Evolutionary conservation across 1,139 yeast species (phyloP), one percentile per base, ranked within the genome.

Genomic region (Zygoascus hellenicus): DNA sequence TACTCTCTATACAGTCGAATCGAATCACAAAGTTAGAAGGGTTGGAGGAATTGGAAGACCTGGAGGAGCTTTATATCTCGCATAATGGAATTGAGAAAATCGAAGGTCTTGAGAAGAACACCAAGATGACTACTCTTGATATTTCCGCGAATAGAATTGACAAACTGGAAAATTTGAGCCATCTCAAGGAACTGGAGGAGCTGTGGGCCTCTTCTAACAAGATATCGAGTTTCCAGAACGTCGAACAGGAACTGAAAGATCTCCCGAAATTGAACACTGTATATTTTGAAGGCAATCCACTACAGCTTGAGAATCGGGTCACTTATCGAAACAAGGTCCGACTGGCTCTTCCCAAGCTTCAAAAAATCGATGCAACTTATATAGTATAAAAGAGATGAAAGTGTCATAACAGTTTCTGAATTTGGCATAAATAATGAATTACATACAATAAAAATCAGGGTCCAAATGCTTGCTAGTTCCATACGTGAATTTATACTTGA

Each of bases 241-340:
- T 94, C 40, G 81, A 79, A 41, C 65, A 74, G 36, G 81, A 87
- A 61, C 72, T 92, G 50, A 80, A 82, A 13, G 70, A 70, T 37
- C 70, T 88, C 48, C 77, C 80, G 1, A 73, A 76, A 5, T 71
- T 94, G 48, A 95, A 89, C 49, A 88, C 96, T 0, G 96, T 94
- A 5, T 94, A 94, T 62, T 80, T 94, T 56, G 98, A 94, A 67
- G 92, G 94, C n/a, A 92, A 90, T 58, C 97, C 97, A 1, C 64
- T 94, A 13, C 97, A 92, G 60, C 60, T 70, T 29, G 67, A 77
- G 26, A 84, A 84, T 55, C 80, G 81, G 17, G 81, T 95, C 2
- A 82, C 92, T 41, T 94, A 94, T 63, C 76, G 97, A 60, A 80
- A 95, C 61, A 92, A 92, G 63, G 64, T 94, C 42, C 77, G 77